These are phyloP conservation scores for Codiaeum variegatum DNA, from an alignment of 441 rosid genomes.

Conservation along the genomic window DNA sequence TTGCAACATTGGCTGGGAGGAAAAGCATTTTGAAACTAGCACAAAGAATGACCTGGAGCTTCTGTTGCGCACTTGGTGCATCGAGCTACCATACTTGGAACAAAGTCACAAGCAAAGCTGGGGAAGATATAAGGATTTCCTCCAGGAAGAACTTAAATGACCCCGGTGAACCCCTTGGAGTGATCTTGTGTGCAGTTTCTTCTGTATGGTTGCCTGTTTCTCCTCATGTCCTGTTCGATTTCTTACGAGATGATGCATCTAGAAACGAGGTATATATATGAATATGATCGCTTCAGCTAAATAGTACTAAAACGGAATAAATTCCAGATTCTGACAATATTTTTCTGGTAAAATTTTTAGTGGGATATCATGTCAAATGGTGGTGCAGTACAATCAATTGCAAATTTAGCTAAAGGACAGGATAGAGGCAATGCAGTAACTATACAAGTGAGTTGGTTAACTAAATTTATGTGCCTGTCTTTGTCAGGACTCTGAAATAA, in stretches of 20 bases:
- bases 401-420: constrained; percentile 81
- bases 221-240: constrained; percentile 66
- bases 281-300: background rate
- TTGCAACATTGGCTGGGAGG: constrained; percentile 88
- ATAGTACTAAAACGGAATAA: too few species aligned
- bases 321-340: constrained; percentile 10
- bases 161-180: constrained; percentile 85
- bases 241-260: constrained; percentile 71
- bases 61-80: constrained; percentile 81
- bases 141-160: constrained; percentile 95
- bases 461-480: background rate
- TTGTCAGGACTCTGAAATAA: background rate
- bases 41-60: constrained; percentile 81
- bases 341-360: constrained; percentile 31
- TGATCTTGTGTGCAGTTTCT: constrained; percentile 83
- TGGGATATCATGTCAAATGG: constrained; percentile 86
- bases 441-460: constrained; percentile 45
- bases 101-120: constrained; percentile 77
- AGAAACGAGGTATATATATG: constrained; percentile 61
- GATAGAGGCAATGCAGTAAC: constrained; percentile 90
- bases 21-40: constrained; percentile 90
- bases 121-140: constrained; percentile 82
- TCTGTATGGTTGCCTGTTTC: constrained; percentile 86
- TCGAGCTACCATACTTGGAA: constrained; percentile 89
- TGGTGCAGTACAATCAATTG: constrained; percentile 62